phyloP scores from a whole-genome alignment of 73 alveolate genomes.

The Paramecium pentaurelia region DNA sequence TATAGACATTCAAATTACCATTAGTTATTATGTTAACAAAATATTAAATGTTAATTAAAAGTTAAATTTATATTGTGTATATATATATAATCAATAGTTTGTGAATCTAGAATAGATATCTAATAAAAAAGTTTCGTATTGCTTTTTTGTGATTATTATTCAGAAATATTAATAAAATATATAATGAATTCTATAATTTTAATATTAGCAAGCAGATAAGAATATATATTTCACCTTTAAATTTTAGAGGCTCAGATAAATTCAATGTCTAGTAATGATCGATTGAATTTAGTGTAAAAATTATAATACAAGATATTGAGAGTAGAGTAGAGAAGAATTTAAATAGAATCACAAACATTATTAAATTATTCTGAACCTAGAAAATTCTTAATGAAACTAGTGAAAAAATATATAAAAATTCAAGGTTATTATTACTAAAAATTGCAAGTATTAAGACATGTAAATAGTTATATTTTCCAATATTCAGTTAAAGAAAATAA shows the following conservation, averaged over 20 bases:
- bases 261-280: not conserved
- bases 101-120: not conserved
- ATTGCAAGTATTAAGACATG: conserved; percentile 12
- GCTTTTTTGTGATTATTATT: not conserved
- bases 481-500: conserved; percentile 32
- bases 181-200: conserved; percentile 5
- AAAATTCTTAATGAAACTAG: not conserved
- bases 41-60: not conserved
- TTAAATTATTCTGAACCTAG: not conserved
- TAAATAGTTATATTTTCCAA: conserved; percentile 42
- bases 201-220: conserved; percentile 37
- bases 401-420: not conserved
- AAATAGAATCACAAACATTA: conserved; percentile 5
- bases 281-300: not conserved
- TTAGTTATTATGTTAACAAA: conserved; percentile 9
- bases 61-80: not conserved
- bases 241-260: conserved; percentile 2
- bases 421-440: conserved; percentile 13
- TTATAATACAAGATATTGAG: not conserved
- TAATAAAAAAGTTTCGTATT: not conserved
- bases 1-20: not conserved
- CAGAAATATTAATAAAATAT: not conserved
- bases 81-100: not conserved
- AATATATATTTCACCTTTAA: conserved; percentile 34
- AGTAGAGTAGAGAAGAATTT: conserved; percentile 1